Conservation (phyloP, 2,329 filamentous ascomycete species). For the Remersonia thermophila region DNA sequence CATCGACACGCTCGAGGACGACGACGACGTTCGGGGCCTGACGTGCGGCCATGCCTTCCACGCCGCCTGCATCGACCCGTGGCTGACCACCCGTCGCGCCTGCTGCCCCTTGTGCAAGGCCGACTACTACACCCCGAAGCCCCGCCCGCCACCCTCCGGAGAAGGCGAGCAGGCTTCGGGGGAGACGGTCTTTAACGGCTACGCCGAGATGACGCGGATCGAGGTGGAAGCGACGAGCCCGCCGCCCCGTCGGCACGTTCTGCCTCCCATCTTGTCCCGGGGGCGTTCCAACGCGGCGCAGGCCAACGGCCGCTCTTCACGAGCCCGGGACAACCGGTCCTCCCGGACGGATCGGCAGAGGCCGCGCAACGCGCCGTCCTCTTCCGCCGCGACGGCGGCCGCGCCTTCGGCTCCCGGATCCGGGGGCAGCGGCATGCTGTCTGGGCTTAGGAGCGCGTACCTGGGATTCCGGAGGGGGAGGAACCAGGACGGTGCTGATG, state of each 20-base stretch:
- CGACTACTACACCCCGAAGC: slow-evolving; percentile 93
- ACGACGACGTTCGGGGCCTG: slow-evolving; percentile 87
- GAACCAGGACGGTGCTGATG: neutral
- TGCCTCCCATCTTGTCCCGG: too few relatives aligned
- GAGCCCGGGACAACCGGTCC: too few relatives aligned
- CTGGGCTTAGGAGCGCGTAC: slow-evolving; percentile 1
- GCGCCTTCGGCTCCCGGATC: neutral
- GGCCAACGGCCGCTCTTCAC: too few relatives aligned
- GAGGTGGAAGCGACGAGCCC: too few relatives aligned
- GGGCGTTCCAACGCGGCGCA: too few relatives aligned
- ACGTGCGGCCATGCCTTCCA: slow-evolving; percentile 98
- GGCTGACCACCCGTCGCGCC: slow-evolving; percentile 85
- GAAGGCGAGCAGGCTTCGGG: too few relatives aligned
- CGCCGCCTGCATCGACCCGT: slow-evolving; percentile 87
- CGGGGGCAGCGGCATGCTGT: slow-evolving; percentile 3
- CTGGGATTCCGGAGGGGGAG: neutral
- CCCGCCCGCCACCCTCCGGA: slow-evolving; percentile 38
- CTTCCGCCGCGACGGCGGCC: neutral
- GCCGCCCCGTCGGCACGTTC: too few relatives aligned
- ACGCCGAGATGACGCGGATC: too few relatives aligned
- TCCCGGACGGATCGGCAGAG: too few relatives aligned
- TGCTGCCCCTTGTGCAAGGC: slow-evolving; percentile 97
- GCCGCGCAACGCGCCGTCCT: neutral
- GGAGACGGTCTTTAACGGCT: too few relatives aligned
- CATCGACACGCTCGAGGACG: slow-evolving; percentile 84